Base-by-base conservation (phyloP, 176 grass and related monocot species). In the Otatea glauca region DNA sequence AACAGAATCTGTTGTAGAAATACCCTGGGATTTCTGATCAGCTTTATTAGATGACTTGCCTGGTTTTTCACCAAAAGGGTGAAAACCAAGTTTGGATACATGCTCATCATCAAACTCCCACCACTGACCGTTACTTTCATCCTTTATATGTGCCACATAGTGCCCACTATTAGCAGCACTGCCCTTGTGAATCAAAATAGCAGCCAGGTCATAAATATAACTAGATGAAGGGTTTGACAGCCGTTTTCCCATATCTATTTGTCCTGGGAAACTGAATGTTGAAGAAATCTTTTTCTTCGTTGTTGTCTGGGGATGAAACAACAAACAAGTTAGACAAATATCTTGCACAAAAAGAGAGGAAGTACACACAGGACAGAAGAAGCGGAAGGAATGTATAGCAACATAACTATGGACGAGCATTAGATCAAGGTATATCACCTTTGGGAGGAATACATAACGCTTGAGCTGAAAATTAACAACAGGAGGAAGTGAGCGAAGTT, bases 61-160 rank as follows among this genome's bases (percentile, higher is more conserved):
- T 67, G 81, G 86, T 70, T 81, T 78, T 91, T 96, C 93, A 70
- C 96, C 93, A 86, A 98, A 95, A 29, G 96, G 96, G 65, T 98
- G 93, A 82, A 53, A 66, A 77, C 93, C 96, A 86, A 98, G 91
- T 69, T 92, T 92, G 45, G 97, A 96, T 50, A 96, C 97, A 77
- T 93, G 89, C 77, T 99, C 97, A 81, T 99, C 97, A 89, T 99
- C 97, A 86, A 99, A 99, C 65, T 99, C 97, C 97, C 97, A 99
- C 97, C 97, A 99, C 23, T 92, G 91, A 11, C 84, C 92, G 44
- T 83, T 92, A 32, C 75, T 92, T 93, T 96, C 97, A 58, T 99
- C 93, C 79, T 96, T 99, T 90, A 99, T 94, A 79, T 99, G 97
- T 76, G 93, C 93, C 20, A 99, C 93, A 83, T 99, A 99, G 75